Evolutionary conservation across 768 basidiomycete species (phyloP).

Genomic region (Stropharia rugosoannulata): DNA sequence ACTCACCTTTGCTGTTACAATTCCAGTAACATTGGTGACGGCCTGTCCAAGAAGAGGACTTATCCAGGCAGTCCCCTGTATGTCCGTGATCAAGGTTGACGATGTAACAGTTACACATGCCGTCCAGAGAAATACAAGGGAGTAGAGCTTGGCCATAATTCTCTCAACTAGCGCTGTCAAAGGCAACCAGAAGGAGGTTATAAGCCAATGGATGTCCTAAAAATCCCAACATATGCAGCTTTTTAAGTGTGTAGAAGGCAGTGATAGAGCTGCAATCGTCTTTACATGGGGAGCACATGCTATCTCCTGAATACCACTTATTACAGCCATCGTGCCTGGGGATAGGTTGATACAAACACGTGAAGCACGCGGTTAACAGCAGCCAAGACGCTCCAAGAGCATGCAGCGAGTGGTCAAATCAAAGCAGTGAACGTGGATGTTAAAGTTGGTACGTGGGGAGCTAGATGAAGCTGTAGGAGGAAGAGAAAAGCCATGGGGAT

Average conservation of each 20-base stretch:
- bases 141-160: constrained; percentile 30
- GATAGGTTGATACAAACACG: constrained; percentile 2
- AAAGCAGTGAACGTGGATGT: too few species aligned
- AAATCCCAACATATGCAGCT: constrained; percentile 3
- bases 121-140: constrained; percentile 24
- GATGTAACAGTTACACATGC: constrained; percentile 27
- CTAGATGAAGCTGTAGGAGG: too few species aligned
- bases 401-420: not conserved
- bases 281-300: constrained; percentile 25
- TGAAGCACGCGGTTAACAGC: not conserved
- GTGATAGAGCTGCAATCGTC: constrained; percentile 9
- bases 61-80: constrained; percentile 48
- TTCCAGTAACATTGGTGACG: constrained; percentile 46
- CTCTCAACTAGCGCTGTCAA: constrained; percentile 7
- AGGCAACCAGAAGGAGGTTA: not conserved
- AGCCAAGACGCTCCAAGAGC: not conserved
- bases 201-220: constrained; percentile 14
- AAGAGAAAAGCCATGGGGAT: too few species aligned
- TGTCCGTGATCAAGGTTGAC: constrained; percentile 44
- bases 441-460: too few species aligned
- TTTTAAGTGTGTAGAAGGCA: constrained; percentile 10
- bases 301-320: constrained; percentile 7
- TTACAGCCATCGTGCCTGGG: constrained; percentile 1
- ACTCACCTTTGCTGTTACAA: constrained; percentile 53
- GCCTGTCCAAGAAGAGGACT: constrained; percentile 45